Conservation (phyloP, 179 eudicot species). For the Silene noctiflora region DNA sequence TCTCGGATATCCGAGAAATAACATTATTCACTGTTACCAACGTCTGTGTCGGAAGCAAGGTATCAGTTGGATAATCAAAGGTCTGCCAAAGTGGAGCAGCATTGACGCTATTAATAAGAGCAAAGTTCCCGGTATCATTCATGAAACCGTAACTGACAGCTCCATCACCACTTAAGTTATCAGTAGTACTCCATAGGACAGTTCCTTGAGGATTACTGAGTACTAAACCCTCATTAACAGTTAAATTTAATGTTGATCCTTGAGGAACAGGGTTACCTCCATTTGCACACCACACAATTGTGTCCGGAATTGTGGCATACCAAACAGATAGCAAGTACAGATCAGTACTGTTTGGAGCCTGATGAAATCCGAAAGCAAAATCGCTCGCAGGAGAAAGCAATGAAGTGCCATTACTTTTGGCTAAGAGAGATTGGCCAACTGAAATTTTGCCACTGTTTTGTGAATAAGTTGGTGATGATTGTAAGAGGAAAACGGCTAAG, state of each 20-base stretch:
- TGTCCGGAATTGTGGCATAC: constrained; percentile 48
- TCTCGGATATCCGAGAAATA: constrained; percentile 20
- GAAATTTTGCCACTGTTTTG: constrained; percentile 24
- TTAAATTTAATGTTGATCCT: constrained; percentile 33
- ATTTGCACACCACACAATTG: constrained; percentile 47
- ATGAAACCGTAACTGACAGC: constrained; percentile 20
- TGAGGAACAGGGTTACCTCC: constrained; percentile 26
- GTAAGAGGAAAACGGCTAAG: constrained; percentile 2
- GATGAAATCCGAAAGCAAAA: constrained; percentile 44
- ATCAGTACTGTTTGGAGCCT: neutral
- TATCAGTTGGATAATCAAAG: constrained; percentile 36
- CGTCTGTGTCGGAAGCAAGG: constrained; percentile 35
- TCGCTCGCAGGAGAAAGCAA: constrained; percentile 42
- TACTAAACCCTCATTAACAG: constrained; percentile 32
- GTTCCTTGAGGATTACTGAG: constrained; percentile 38
- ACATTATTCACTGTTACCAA: constrained; percentile 6
- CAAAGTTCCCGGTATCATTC: constrained; percentile 34
- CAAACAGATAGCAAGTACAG: constrained; percentile 42
- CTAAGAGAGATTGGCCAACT: constrained; percentile 31
- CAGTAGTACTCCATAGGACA: constrained; percentile 23
- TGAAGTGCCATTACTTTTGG: constrained; percentile 25
- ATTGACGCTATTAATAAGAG: neutral
- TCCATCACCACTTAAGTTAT: neutral
- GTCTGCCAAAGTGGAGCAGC: constrained; percentile 29
- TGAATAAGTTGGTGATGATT: neutral